phyloP scores from a whole-genome alignment of 169 alveolate species.

The Theileria annulata region DNA sequence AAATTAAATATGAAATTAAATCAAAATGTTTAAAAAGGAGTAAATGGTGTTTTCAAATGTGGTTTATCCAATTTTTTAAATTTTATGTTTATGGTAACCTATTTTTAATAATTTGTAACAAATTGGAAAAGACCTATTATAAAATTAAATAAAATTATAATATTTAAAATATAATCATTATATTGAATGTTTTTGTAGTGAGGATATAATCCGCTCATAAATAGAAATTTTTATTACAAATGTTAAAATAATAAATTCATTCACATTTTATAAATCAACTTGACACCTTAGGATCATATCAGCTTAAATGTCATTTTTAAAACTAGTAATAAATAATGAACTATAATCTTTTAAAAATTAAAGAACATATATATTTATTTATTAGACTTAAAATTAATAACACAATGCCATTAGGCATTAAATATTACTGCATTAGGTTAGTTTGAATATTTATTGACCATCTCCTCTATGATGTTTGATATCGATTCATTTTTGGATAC shows the following conservation, averaged over 20 bases:
- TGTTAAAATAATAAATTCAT: too few relatives aligned
- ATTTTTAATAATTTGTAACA: background rate
- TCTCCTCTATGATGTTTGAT: slow-evolving; percentile 10
- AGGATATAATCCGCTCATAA: too few relatives aligned
- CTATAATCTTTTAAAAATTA: too few relatives aligned
- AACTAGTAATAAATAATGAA: too few relatives aligned
- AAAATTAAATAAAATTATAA: background rate
- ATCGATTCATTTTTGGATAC: background rate
- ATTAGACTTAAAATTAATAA: too few relatives aligned
- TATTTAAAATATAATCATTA: background rate
- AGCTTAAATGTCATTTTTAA: too few relatives aligned
- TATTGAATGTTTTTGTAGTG: background rate
- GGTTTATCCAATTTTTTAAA: background rate
- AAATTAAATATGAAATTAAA: background rate
- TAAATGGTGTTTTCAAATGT: background rate
- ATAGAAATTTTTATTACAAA: background rate
- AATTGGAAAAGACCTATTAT: background rate
- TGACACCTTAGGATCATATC: too few relatives aligned
- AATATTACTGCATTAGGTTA: too few relatives aligned
- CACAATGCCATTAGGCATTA: too few relatives aligned
- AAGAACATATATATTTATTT: too few relatives aligned
- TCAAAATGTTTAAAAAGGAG: background rate
- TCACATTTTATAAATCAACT: too few relatives aligned
- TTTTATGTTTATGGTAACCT: background rate
- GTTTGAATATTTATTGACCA: too few relatives aligned